Conservation (phyloP, 495 filamentous ascomycete species). For the Daldinia caldariorum region DNA sequence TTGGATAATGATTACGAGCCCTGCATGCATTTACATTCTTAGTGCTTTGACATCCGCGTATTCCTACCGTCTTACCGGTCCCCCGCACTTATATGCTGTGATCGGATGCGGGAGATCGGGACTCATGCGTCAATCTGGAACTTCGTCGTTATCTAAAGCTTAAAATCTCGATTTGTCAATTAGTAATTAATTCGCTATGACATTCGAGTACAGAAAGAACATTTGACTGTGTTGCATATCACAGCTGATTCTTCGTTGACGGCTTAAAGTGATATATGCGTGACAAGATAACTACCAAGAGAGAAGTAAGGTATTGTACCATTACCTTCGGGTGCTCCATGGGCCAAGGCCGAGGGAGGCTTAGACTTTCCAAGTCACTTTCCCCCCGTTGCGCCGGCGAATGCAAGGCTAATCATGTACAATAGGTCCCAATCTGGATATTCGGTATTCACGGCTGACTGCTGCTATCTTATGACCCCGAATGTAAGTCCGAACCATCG, state of each 20-base stretch:
- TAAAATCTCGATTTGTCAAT: slow-evolving; percentile 17
- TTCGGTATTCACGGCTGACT: slow-evolving; percentile 29
- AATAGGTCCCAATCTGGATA: slow-evolving; percentile 6
- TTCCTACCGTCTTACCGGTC: slow-evolving; percentile 7
- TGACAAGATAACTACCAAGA: neutral
- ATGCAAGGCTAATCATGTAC: slow-evolving; percentile 32
- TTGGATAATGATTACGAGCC: neutral
- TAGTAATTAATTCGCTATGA: slow-evolving; percentile 1
- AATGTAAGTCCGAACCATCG: neutral
- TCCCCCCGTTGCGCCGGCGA: neutral
- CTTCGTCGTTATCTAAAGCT: slow-evolving; percentile 1
- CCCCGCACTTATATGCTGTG: slow-evolving; percentile 16
- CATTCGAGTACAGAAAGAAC: neutral
- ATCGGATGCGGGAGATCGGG: neutral
- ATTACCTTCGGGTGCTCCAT: neutral
- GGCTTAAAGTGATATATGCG: neutral
- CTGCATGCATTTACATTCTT: neutral
- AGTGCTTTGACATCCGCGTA: neutral
- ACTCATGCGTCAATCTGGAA: slow-evolving; percentile 3
- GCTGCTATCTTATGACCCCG: slow-evolving; percentile 17
- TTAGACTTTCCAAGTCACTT: neutral
- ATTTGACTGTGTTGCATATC: too few species aligned
- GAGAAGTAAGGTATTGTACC: neutral
- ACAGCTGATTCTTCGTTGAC: too few species aligned
- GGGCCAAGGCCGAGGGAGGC: slow-evolving; percentile 1